A percentile compares a stretch with the other conserved stretches of the same genome.
Conservation (phyloP, 106 monocot species). For the Dioscorea dumetorum region DNA sequence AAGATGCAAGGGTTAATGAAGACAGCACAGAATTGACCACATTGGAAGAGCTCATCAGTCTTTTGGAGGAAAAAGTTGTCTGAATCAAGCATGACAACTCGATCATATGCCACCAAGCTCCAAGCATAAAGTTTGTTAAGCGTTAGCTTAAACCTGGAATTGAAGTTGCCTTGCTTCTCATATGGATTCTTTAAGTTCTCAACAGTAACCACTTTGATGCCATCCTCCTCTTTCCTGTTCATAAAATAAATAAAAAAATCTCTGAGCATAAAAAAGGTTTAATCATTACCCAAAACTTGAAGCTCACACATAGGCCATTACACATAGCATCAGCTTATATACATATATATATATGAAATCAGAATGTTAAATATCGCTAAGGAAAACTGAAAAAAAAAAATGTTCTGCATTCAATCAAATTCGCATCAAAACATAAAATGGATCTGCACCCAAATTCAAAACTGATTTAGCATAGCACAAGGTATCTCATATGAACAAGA, state of each 20-base stretch:
- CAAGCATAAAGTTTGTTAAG: slow-evolving; percentile 90
- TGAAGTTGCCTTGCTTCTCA: slow-evolving; percentile 43
- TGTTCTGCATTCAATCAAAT: too few species aligned
- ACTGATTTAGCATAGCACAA: too few species aligned
- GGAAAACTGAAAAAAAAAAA: too few species aligned
- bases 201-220: slow-evolving; percentile 35
- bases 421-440: too few species aligned
- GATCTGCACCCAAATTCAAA: too few species aligned
- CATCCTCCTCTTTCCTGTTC: slow-evolving; percentile 37
- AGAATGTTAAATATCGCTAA: too few species aligned
- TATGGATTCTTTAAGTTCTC: slow-evolving; percentile 49
- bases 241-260: not conserved
- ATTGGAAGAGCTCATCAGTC: slow-evolving; percentile 95
- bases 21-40: slow-evolving; percentile 90
- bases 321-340: too few species aligned
- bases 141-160: slow-evolving; percentile 38
- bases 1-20: slow-evolving; percentile 98
- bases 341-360: too few species aligned
- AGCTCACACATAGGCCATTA: too few species aligned
- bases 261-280: too few species aligned
- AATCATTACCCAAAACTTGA: too few species aligned
- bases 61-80: slow-evolving; percentile 90
- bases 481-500: too few species aligned
- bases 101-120: slow-evolving; percentile 81
- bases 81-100: slow-evolving; percentile 93